These are phyloP conservation scores for Leersia perrieri DNA, from an alignment of 176 grass and related monocot species.

Conservation along the genomic window DNA sequence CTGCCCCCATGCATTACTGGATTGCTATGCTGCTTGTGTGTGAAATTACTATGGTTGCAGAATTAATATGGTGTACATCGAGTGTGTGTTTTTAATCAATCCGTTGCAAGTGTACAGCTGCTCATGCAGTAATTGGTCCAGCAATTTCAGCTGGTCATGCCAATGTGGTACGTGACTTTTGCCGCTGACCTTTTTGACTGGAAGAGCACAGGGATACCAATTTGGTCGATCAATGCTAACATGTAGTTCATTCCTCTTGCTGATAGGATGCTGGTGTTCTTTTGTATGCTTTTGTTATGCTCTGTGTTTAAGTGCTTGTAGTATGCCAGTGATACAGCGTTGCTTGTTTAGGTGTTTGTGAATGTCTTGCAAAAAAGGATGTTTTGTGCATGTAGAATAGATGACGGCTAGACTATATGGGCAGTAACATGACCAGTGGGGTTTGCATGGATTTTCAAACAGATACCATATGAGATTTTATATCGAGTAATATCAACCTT, in stretches of 20 bases:
- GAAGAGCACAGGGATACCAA: not conserved
- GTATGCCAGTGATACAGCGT: not conserved
- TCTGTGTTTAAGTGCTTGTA: not conserved
- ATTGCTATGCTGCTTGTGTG: not conserved
- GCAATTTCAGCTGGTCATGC: not conserved
- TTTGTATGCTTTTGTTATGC: conserved; percentile 6
- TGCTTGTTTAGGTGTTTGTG: not conserved
- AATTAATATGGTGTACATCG: not conserved
- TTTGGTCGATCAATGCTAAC: not conserved
- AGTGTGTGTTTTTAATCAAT: not conserved
- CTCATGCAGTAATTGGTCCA: not conserved
- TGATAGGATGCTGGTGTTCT: not conserved
- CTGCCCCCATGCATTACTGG: not conserved
- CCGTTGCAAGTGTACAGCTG: not conserved
- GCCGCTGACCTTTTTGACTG: not conserved
- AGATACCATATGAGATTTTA: not conserved
- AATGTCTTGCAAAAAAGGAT: too few relatives aligned
- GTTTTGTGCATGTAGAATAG: not conserved
- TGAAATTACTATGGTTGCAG: not conserved
- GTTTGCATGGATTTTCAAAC: not conserved
- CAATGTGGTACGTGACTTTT: not conserved
- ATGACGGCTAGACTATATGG: not conserved
- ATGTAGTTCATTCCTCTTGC: not conserved
- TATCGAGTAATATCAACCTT: not conserved
- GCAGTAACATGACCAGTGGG: not conserved